Conservation (phyloP, 1,284 basidiomycete species). For the Rhodotorula mucilaginosa region DNA sequence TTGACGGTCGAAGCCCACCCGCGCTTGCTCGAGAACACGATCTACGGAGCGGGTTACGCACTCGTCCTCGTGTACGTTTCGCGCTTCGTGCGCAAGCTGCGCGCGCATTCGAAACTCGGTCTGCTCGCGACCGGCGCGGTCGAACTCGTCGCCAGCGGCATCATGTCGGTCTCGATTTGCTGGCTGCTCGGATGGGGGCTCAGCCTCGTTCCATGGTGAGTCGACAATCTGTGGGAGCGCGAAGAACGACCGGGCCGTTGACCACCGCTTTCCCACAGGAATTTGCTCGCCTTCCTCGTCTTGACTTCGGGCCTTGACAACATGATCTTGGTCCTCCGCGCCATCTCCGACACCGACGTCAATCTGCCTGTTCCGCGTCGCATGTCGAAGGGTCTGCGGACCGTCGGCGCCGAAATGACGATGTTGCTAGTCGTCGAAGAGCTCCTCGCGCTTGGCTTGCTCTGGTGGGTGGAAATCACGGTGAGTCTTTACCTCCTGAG, state of each 20-base stretch:
- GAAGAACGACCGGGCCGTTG: not conserved
- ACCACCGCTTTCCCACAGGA: constrained; percentile 43
- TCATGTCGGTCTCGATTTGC: constrained; percentile 88
- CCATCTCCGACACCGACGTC: constrained; percentile 84
- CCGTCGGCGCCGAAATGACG: constrained; percentile 85
- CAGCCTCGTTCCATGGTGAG: constrained; percentile 79
- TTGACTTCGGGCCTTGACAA: constrained; percentile 95
- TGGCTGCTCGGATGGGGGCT: constrained; percentile 78
- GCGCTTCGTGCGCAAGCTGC: constrained; percentile 57
- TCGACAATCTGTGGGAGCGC: too few species aligned
- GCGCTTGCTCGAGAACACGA: constrained; percentile 49
- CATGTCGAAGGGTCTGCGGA: constrained; percentile 81
- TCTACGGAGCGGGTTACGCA: constrained; percentile 75
- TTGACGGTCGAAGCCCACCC: constrained; percentile 29
- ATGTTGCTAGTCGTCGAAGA: constrained; percentile 80
- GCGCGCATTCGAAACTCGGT: constrained; percentile 86
- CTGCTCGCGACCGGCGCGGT: constrained; percentile 89
- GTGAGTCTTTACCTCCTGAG: constrained; percentile 53
- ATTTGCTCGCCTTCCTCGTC: constrained; percentile 85
- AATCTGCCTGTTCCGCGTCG: constrained; percentile 86
- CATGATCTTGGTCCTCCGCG: constrained; percentile 86
- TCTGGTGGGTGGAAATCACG: constrained; percentile 58
- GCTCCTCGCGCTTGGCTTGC: constrained; percentile 72
- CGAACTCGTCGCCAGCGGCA: constrained; percentile 84
- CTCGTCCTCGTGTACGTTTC: constrained; percentile 76